These are phyloP conservation scores for Diaporthe eres DNA, from an alignment of 2,329 filamentous ascomycete genomes.

Conservation along the genomic window DNA sequence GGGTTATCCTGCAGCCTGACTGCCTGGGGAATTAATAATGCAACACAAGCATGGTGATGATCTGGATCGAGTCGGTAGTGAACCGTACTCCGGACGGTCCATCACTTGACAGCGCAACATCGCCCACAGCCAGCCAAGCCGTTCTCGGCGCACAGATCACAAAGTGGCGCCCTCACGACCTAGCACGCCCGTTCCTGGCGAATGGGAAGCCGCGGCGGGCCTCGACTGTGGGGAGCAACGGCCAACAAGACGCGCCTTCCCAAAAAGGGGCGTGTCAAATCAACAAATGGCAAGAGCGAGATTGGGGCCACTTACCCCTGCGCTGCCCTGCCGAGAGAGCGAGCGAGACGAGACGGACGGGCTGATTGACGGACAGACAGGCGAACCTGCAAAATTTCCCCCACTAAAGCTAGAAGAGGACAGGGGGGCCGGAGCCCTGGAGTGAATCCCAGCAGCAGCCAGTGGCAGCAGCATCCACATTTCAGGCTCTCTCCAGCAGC, in stretches of 20 bases:
- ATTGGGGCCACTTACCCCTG: constrained; percentile 32
- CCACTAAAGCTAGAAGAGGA: constrained; percentile 20
- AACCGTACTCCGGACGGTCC: constrained; percentile 24
- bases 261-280: constrained; percentile 39
- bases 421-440: neutral
- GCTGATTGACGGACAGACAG: neutral
- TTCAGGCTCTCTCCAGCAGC: constrained; percentile 30
- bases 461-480: neutral
- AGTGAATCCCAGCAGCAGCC: constrained; percentile 6
- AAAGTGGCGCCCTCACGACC: constrained; percentile 1
- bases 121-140: constrained; percentile 11
- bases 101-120: constrained; percentile 33
- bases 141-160: constrained; percentile 19
- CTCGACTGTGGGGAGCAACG: constrained; percentile 30
- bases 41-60: constrained; percentile 5
- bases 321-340: constrained; percentile 18
- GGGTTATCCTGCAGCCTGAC: constrained; percentile 25
- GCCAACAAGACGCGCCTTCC: constrained; percentile 35
- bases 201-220: constrained; percentile 26
- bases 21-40: constrained; percentile 32
- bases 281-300: constrained; percentile 36
- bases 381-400: constrained; percentile 29
- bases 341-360: constrained; percentile 18
- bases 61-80: constrained; percentile 19
- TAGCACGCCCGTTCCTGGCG: neutral